Conservation (phyloP, 2,329 filamentous ascomycete genomes). For the Triangularia setosa region DNA sequence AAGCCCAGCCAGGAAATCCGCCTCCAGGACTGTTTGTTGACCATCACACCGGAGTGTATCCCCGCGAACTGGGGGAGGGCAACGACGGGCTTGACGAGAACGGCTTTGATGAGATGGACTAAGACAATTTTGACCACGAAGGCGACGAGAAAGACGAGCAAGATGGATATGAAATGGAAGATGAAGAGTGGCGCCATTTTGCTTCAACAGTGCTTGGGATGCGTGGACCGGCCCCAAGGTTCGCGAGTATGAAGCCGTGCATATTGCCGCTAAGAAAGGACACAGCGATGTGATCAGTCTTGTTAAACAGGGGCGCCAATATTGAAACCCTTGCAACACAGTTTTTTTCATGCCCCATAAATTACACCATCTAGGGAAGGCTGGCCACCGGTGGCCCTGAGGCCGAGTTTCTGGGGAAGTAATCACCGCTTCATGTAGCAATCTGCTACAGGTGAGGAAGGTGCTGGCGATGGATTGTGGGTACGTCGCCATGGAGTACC, state of each 20-base stretch:
- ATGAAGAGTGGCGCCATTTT: neutral
- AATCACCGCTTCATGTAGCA: slow-evolving; percentile 24
- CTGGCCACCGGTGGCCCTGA: neutral
- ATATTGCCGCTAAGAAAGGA: slow-evolving; percentile 22
- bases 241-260: slow-evolving; percentile 14
- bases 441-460: slow-evolving; percentile 16
- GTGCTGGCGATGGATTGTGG: neutral
- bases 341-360: slow-evolving; percentile 14
- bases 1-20: too few relatives aligned
- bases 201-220: neutral
- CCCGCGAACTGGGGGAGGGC: neutral
- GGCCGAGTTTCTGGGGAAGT: slow-evolving; percentile 1
- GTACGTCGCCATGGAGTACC: neutral
- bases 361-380: neutral
- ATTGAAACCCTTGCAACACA: slow-evolving; percentile 9
- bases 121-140: too few relatives aligned
- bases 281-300: slow-evolving; percentile 15
- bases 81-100: neutral
- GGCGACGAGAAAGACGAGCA: neutral
- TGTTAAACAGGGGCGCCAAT: slow-evolving; percentile 20
- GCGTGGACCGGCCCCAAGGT: neutral
- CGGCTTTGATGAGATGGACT: neutral
- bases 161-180: neutral
- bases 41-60: too few relatives aligned
- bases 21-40: too few relatives aligned